These are phyloP conservation scores for Leccinum truebloodii DNA, from an alignment of 768 basidiomycete species.

Conservation along the genomic window DNA sequence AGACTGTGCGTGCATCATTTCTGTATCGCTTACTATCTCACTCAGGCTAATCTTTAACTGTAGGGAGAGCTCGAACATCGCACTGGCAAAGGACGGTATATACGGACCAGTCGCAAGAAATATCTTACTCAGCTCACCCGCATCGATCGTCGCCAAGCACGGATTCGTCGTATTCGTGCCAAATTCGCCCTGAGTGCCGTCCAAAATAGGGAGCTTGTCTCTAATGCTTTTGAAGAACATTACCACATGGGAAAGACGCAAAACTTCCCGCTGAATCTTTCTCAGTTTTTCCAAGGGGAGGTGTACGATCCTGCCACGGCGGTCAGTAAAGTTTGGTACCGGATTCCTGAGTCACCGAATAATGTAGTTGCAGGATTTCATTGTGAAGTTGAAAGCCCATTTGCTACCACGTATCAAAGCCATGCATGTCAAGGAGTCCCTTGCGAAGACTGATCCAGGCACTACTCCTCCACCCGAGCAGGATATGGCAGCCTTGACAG, in stretches of 20 bases:
- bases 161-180: background rate
- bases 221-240: background rate
- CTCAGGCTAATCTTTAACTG: background rate
- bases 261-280: background rate
- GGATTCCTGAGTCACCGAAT: background rate
- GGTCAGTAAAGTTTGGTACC: background rate
- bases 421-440: background rate
- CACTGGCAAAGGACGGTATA: background rate
- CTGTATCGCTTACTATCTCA: background rate
- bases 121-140: background rate
- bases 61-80: background rate
- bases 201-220: background rate
- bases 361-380: background rate
- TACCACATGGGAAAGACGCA: background rate
- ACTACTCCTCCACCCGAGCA: background rate
- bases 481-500: background rate
- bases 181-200: background rate
- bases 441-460: background rate
- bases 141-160: background rate
- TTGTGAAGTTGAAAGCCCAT: background rate
- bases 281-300: background rate
- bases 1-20: background rate
- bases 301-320: background rate
- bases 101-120: background rate
- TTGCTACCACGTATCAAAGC: background rate